A percentile compares a stretch with the other conserved stretches of the same genome.
Evolutionary conservation across 2,329 filamentous ascomycete genomes (phyloP).

Genomic region (Penicillium sp.): DNA sequence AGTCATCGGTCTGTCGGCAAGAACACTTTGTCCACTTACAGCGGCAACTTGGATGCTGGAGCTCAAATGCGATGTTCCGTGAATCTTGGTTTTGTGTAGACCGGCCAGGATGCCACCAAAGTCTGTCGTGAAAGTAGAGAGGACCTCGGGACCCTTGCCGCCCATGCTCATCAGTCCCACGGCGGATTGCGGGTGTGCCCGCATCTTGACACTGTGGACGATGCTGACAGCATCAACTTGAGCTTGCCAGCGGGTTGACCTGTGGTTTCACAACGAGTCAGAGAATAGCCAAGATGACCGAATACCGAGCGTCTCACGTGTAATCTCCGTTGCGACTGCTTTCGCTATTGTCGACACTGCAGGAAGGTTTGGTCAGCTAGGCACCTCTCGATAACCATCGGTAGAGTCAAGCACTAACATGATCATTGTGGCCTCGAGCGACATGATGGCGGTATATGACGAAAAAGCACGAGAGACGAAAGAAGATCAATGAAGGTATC

Average conservation of each 20-base stretch:
- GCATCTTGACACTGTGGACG: constrained; percentile 91
- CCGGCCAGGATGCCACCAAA: constrained; percentile 92
- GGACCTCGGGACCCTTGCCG: constrained; percentile 91
- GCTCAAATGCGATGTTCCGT: constrained; percentile 78
- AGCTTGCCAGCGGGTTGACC: constrained; percentile 90
- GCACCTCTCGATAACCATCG: not conserved
- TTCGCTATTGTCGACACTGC: constrained; percentile 93
- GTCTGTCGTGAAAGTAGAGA: constrained; percentile 93
- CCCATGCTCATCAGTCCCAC: constrained; percentile 99
- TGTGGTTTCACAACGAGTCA: constrained; percentile 42
- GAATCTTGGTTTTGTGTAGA: constrained; percentile 89
- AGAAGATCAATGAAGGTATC: constrained; percentile 6
- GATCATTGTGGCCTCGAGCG: constrained; percentile 98
- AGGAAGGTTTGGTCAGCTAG: constrained; percentile 17
- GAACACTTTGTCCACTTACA: constrained; percentile 51
- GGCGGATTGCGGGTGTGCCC: constrained; percentile 91
- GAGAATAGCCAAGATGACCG: constrained; percentile 4
- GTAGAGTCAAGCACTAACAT: constrained; percentile 46
- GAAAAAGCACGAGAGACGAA: constrained; percentile 2
- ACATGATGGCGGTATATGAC: constrained; percentile 63
- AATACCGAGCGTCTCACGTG: constrained; percentile 42
- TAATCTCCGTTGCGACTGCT: constrained; percentile 95
- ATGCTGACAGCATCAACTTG: constrained; percentile 93
- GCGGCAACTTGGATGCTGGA: constrained; percentile 93
- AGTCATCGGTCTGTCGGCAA: not conserved